These are phyloP conservation scores for Aurantiochytrium sp. DNA, from an alignment of 108 stramenopile species.

Conservation along the genomic window DNA sequence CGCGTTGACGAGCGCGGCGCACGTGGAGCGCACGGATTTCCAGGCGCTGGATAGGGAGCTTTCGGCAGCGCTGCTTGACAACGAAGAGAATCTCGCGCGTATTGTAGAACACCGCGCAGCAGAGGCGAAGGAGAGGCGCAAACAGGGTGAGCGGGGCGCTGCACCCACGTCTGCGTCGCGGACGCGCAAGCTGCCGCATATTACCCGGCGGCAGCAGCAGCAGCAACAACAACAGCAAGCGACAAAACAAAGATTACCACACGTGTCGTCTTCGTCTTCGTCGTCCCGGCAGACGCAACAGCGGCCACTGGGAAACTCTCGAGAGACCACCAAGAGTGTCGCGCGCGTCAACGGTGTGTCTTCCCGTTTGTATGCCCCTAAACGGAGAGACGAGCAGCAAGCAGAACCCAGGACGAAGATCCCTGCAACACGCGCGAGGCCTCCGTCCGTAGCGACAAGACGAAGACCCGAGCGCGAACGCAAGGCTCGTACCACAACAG, in stretches of 20 bases:
- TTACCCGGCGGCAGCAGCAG: background rate
- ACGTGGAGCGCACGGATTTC: background rate
- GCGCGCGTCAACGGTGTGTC: background rate
- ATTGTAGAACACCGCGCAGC: background rate
- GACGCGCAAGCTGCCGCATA: background rate
- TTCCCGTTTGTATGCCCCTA: background rate
- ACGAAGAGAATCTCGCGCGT: background rate
- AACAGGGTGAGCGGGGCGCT: background rate
- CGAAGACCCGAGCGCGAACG: background rate
- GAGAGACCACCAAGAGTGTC: background rate
- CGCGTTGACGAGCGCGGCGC: background rate
- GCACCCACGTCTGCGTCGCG: background rate
- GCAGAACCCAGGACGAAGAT: background rate
- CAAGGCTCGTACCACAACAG: background rate
- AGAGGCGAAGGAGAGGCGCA: background rate
- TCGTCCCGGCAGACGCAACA: too few relatives aligned
- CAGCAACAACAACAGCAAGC: too few relatives aligned
- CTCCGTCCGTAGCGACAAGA: background rate
- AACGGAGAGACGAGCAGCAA: background rate
- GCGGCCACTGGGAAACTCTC: background rate
- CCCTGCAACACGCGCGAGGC: background rate
- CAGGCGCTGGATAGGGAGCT: background rate
- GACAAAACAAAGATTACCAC: too few relatives aligned
- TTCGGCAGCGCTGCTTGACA: background rate
- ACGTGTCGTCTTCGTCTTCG: too few relatives aligned